Conservation (phyloP, 805 yeast genomes). For the Saccharomycopsis olivae region DNA sequence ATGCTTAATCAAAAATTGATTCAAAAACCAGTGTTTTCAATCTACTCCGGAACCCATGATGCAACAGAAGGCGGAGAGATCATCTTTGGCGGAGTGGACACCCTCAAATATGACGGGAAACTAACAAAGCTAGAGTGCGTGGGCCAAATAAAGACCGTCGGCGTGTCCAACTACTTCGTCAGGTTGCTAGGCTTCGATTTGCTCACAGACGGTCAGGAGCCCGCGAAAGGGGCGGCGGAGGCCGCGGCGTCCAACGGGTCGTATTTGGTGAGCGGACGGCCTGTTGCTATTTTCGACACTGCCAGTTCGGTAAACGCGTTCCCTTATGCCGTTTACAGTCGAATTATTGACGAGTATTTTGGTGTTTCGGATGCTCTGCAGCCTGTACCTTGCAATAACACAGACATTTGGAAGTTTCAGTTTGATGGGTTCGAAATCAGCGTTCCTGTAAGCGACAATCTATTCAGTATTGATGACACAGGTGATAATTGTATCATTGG, state of each 20-base stretch:
- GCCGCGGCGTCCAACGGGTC: too few species aligned
- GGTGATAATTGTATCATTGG: slow-evolving; percentile 7
- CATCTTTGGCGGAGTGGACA: slow-evolving; percentile 48
- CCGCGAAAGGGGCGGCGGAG: too few species aligned
- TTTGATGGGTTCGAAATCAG: slow-evolving; percentile 6
- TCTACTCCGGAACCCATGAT: slow-evolving; percentile 10
- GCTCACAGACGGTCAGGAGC: too few species aligned
- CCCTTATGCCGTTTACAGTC: too few species aligned
- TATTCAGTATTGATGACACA: slow-evolving; percentile 2
- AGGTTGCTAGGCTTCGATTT: too few species aligned
- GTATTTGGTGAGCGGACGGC: too few species aligned
- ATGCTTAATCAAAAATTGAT: slow-evolving; percentile 2
- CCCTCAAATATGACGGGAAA: slow-evolving; percentile 35
- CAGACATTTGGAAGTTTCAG: too few species aligned
- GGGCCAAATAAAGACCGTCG: not conserved
- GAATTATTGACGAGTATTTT: too few species aligned
- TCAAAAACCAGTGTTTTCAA: slow-evolving; percentile 1
- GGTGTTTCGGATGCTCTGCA: too few species aligned
- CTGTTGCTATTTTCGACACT: too few species aligned
- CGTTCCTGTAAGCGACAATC: slow-evolving; percentile 5
- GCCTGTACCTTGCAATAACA: not conserved
- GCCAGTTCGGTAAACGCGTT: too few species aligned
- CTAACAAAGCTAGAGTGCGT: slow-evolving; percentile 20
- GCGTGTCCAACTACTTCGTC: too few species aligned
- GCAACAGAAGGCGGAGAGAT: slow-evolving; percentile 25